Evolutionary conservation across 805 yeast species (phyloP).

Genomic region (Yamadazyma sp.): DNA sequence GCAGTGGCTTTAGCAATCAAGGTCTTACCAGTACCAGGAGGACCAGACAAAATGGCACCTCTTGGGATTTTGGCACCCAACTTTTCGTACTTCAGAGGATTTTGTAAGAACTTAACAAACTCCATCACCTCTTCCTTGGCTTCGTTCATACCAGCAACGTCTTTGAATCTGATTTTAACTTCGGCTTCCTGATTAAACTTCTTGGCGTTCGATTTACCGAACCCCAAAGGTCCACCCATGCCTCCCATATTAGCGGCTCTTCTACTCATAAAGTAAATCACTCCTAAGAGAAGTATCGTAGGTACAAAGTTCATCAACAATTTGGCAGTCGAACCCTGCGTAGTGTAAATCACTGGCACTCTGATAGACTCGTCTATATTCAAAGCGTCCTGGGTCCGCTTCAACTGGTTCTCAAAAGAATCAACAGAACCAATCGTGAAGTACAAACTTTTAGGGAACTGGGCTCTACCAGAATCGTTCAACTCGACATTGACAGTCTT

Average conservation of each 20-base stretch:
- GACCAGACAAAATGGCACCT: constrained; percentile 92
- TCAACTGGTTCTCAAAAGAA: constrained; percentile 76
- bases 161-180: constrained; percentile 77
- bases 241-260: constrained; percentile 44
- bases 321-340: constrained; percentile 65
- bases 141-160: constrained; percentile 94
- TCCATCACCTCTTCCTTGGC: constrained; percentile 96
- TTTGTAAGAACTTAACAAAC: constrained; percentile 83
- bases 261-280: constrained; percentile 78
- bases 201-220: constrained; percentile 78
- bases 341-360: constrained; percentile 78
- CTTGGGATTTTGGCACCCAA: constrained; percentile 94
- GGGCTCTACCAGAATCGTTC: constrained; percentile 58
- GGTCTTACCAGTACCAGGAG: constrained; percentile 98
- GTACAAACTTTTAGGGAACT: constrained; percentile 32
- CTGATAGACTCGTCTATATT: constrained; percentile 60
- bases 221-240: constrained; percentile 62
- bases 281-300: constrained; percentile 85
- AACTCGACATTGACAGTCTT: constrained; percentile 70
- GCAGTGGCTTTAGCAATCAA: constrained; percentile 92
- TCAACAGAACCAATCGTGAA: constrained; percentile 91
- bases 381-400: constrained; percentile 70
- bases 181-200: constrained; percentile 80
- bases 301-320: constrained; percentile 77
- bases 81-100: constrained; percentile 80